phyloP scores from a whole-genome alignment of 768 basidiomycete genomes.

The Tulasnella sp. region DNA sequence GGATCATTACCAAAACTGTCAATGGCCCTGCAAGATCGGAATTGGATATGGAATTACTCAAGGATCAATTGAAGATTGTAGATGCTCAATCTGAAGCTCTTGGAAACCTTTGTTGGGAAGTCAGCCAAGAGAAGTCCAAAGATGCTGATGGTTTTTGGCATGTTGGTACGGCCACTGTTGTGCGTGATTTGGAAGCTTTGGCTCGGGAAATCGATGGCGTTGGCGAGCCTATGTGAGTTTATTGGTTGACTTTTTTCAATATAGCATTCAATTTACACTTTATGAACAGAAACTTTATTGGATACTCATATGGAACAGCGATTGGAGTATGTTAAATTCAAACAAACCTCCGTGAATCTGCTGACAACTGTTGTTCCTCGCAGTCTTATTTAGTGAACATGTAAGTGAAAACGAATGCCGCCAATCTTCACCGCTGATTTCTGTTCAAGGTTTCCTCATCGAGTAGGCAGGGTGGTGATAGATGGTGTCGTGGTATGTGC shows the following conservation, averaged over 20 bases:
- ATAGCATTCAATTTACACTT: neutral
- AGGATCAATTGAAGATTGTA: slow-evolving; percentile 19
- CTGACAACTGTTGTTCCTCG: slow-evolving; percentile 19
- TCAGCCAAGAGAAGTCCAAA: too few relatives aligned
- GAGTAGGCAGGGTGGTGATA: slow-evolving; percentile 24
- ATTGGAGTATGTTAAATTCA: neutral
- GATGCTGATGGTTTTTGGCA: slow-evolving; percentile 24
- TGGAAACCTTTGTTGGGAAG: slow-evolving; percentile 22
- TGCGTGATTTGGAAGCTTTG: slow-evolving; percentile 26
- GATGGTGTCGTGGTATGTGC: slow-evolving; percentile 24
- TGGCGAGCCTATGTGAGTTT: slow-evolving; percentile 20
- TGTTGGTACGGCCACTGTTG: slow-evolving; percentile 26
- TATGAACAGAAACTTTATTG: slow-evolving; percentile 23
- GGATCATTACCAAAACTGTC: slow-evolving; percentile 20
- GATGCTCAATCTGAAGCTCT: slow-evolving; percentile 21
- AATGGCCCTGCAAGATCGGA: too few relatives aligned
- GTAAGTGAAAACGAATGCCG: slow-evolving; percentile 15
- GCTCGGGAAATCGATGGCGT: slow-evolving; percentile 23
- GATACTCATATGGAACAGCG: slow-evolving; percentile 25
- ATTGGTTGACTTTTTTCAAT: neutral
- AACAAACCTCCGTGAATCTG: neutral
- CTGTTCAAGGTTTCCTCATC: slow-evolving; percentile 23
- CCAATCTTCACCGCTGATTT: neutral
- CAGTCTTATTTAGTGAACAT: slow-evolving; percentile 27
- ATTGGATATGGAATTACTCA: slow-evolving; percentile 20